Conservation (phyloP, 1,284 basidiomycete species). For the Cutaneotrichosporon sp. region DNA sequence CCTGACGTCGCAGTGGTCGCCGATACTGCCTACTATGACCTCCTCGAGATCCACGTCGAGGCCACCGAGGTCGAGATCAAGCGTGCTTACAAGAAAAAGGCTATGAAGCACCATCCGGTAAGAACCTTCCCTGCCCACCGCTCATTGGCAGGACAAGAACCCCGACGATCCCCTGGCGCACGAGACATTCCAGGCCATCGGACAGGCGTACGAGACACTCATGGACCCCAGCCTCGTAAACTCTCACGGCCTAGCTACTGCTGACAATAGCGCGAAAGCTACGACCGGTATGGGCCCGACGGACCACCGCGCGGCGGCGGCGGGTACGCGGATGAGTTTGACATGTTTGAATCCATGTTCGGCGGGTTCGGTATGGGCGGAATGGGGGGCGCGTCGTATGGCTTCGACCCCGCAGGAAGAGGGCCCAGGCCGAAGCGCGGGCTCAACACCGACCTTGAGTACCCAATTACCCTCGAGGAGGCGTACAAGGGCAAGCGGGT, state of each 20-base stretch:
- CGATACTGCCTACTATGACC: constrained; percentile 62
- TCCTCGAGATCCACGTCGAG: constrained; percentile 67
- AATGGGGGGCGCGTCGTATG: constrained; percentile 31
- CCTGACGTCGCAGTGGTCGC: constrained; percentile 39
- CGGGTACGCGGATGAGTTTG: constrained; percentile 51
- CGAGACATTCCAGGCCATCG: constrained; percentile 80
- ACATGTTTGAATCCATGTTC: constrained; percentile 78
- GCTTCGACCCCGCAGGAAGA: constrained; percentile 41
- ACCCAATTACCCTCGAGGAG: constrained; percentile 87
- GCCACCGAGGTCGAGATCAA: constrained; percentile 80
- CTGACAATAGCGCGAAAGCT: constrained; percentile 62
- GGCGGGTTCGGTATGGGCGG: constrained; percentile 54
- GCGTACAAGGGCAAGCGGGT: constrained; percentile 88
- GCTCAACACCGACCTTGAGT: constrained; percentile 72
- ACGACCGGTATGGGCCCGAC: constrained; percentile 77
- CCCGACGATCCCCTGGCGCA: constrained; percentile 60
- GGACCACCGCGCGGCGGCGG: constrained; percentile 55
- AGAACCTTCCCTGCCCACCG: constrained; percentile 44
- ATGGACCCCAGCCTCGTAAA: constrained; percentile 64
- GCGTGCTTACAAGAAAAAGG: constrained; percentile 88
- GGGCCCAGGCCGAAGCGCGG: constrained; percentile 55
- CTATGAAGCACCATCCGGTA: constrained; percentile 86
- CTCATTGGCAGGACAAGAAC: constrained; percentile 47
- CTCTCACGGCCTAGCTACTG: background rate
- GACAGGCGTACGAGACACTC: constrained; percentile 85